phyloP scores from a whole-genome alignment of 2,329 filamentous ascomycete genomes.

The Myriosclerotinia curreyana region DNA sequence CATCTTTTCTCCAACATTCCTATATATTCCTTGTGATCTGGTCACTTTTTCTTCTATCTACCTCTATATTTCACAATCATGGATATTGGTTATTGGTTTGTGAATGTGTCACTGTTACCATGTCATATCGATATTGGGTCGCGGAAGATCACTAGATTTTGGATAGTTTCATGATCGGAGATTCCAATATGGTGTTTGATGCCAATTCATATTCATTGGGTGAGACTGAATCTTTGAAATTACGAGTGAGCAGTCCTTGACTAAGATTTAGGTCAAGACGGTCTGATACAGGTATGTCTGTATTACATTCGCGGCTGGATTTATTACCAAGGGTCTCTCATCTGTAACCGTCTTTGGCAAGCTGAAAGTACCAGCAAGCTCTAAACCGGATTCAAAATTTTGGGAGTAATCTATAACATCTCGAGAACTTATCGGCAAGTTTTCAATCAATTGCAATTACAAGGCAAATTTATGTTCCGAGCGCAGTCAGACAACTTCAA shows the following conservation, averaged over 20 bases:
- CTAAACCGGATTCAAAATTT: background rate
- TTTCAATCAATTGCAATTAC: background rate
- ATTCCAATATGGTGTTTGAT: background rate
- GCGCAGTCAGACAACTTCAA: background rate
- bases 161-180: background rate
- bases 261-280: background rate
- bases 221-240: background rate
- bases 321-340: slow-evolving; percentile 1
- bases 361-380: background rate
- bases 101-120: background rate
- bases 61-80: background rate
- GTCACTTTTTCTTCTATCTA: background rate
- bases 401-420: background rate
- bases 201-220: background rate
- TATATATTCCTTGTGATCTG: background rate
- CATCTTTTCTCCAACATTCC: background rate
- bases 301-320: background rate
- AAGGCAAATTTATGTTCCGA: background rate
- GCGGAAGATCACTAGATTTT: background rate
- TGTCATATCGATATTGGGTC: background rate
- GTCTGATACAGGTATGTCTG: slow-evolving; percentile 5
- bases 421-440: background rate
- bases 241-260: background rate
- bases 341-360: background rate
- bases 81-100: background rate